phyloP scores from a whole-genome alignment of 2,329 filamentous ascomycete species.

The Aspergillus neotritici region DNA sequence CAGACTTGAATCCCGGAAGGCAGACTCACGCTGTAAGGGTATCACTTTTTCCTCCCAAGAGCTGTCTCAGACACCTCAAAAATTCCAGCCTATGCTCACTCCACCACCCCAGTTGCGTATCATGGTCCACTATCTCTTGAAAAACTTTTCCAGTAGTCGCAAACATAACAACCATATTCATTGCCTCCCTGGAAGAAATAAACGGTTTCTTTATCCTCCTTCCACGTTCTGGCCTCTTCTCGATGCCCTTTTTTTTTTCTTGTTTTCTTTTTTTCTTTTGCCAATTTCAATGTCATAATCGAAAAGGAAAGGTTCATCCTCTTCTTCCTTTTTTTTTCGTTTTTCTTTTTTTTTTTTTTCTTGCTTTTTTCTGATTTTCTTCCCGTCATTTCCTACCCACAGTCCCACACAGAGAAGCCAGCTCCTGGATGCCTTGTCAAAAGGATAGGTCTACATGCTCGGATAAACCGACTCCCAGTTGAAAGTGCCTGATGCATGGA shows the following conservation, averaged over 20 bases:
- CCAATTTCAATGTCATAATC: background rate
- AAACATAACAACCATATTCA: slow-evolving; percentile 13
- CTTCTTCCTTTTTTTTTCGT: slow-evolving; percentile 7
- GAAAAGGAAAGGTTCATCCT: slow-evolving; percentile 4
- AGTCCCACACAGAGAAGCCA: slow-evolving; percentile 18
- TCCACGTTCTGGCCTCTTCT: slow-evolving; percentile 1
- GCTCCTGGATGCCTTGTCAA: slow-evolving; percentile 20
- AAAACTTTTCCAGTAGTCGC: slow-evolving; percentile 23
- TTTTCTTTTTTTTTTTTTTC: slow-evolving; percentile 13
- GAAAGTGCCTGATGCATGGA: slow-evolving; percentile 30
- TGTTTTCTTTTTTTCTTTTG: slow-evolving; percentile 7
- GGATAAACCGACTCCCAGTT: slow-evolving; percentile 25
- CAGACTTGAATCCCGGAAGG: slow-evolving; percentile 33
- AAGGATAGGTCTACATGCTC: slow-evolving; percentile 24
- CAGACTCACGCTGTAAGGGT: slow-evolving; percentile 39
- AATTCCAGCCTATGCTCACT: slow-evolving; percentile 34
- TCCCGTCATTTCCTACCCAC: slow-evolving; percentile 1
- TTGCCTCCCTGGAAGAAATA: too few species aligned
- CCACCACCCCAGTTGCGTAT: slow-evolving; percentile 23
- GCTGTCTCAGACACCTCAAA: slow-evolving; percentile 36
- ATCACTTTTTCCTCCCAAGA: slow-evolving; percentile 40
- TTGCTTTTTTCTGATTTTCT: slow-evolving; percentile 10
- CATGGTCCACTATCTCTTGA: slow-evolving; percentile 24
- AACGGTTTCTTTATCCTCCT: too few species aligned
- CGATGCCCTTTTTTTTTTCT: slow-evolving; percentile 5